Evolutionary conservation across 2,329 filamentous ascomycete species (phyloP), one percentile per base, ranked within the genome.

Genomic region (Cladosporium sp.): DNA sequence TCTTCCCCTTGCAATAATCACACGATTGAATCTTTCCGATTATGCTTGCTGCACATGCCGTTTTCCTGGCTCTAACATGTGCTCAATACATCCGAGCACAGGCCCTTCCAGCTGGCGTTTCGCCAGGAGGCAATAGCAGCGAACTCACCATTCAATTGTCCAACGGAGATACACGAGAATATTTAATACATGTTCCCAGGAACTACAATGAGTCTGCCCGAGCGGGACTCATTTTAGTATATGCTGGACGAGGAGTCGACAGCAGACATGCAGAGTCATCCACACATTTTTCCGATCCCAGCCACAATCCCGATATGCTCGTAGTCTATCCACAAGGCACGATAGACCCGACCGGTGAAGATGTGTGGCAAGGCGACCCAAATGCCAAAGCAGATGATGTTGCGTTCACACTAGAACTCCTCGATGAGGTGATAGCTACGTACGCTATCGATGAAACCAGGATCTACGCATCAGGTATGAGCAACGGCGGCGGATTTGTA

Each of bases 401-500:
- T 2, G 71, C 69, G 8, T 83, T 82, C 69, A 79, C 76, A 16
- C 64, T 77, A 7, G 78, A 80, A 59, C 73, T 83, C 25, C 70
- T 80, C 54, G 70, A 75, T 28, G 66, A 78, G 21, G 67, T 83
- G 10, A 68, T 76, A 62, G 67, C 70, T 8, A 71, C 68, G 5
- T 79, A 79, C 69, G 83, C 80, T 69, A 75, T 83, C 66, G 78
- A 83, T 65, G 64, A 71, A 1, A 69, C 70, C 5, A 77, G 76
- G 10, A 73, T 83, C 51, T 83, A 82, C 65, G 76, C 76, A 8
- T 74, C 76, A 0, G 81, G 80, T 60, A 84, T 85, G 68, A 86
- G 78, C 69, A 84, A 86, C 54, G 84, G 83, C 6, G 84, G 82
- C 3, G 84, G 79, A 8, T 66, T 68, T 30, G 79, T 81, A 21